phyloP scores from a whole-genome alignment of 257 asterid genomes.

The Anisodus tanguticus region DNA sequence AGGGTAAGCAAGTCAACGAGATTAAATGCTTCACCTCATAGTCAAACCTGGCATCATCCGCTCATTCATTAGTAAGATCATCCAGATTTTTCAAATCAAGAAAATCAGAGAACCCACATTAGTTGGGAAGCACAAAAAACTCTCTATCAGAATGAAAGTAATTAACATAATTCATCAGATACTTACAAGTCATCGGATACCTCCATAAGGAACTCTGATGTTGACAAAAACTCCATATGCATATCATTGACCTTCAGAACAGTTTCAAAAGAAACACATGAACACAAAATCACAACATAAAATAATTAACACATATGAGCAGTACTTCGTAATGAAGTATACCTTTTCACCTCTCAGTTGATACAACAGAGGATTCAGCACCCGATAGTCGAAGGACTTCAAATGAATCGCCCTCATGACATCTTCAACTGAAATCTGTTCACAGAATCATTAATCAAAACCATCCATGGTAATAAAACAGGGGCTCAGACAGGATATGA shows the following conservation, averaged over 20 bases:
- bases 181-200: conserved; percentile 93
- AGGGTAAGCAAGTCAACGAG: neutral
- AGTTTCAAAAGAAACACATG: conserved; percentile 52
- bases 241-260: conserved; percentile 77
- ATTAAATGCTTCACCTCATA: conserved; percentile 70
- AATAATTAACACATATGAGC: neutral
- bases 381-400: conserved; percentile 93
- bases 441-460: conserved; percentile 38
- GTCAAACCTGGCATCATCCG: conserved; percentile 67
- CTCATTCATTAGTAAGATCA: conserved; percentile 42
- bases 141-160: neutral
- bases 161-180: conserved; percentile 25
- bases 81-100: conserved; percentile 27
- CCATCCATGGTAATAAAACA: conserved; percentile 27
- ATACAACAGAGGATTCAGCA: conserved; percentile 81
- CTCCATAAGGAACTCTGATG: conserved; percentile 92
- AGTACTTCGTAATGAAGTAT: conserved; percentile 28
- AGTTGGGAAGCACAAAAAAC: neutral
- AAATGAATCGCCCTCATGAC: conserved; percentile 74
- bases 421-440: conserved; percentile 73
- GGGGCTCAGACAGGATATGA: neutral
- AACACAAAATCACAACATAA: neutral
- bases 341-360: conserved; percentile 81
- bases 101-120: neutral
- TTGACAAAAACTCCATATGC: conserved; percentile 91